Base-by-base conservation (phyloP, 2,329 filamentous ascomycete species). In the Xylaria sp. region DNA sequence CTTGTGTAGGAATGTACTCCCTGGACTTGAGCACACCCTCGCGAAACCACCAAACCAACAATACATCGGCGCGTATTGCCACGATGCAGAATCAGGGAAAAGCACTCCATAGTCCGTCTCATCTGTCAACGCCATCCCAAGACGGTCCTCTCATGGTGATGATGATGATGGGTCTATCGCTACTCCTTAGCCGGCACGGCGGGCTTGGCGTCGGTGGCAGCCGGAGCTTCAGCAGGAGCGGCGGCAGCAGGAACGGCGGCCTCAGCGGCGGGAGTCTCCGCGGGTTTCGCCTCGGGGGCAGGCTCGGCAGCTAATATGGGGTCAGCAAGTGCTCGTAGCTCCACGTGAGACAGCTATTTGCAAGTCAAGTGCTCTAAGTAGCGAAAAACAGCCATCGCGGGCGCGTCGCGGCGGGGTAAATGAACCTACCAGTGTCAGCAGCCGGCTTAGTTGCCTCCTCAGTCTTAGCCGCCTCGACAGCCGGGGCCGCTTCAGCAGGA, bases 391-490 rank as follows among this genome's bases (percentile, higher is more conserved):
- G 51, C 32, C 64, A 36, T 55, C 27, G 59, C 32, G 54, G n/a
- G 42, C 24, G 45, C 11, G 12, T 50, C 51, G 32, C 50, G 59
- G 67, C 8, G 60, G 61, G 47, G 64, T 71, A 36, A 58, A 36
- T 36, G 14, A 24, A 73, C 77, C 75, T 73, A 80, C 76, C 72
- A 70, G 75, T 71, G n/a, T 70, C 73, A 56, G 69, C 42, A 42
- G 73, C 73, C 21, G 78, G 78, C 21, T 65, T 39, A 6, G 21
- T 53, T 42, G 48, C 47, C n/a, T 77, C 71, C 65, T 76, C 77
- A 12, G 77, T 73, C 71, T 77, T 76, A 65, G 75, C 72, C 32
- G 75, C 71, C 60, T 77, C 78, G 27, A 72, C 56, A 32, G 73
- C 64, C 53, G 74, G 64, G n/a, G 54, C 60, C 17, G 42, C 67